A percentile compares a stretch with the other conserved stretches of the same genome.
Evolutionary conservation across 345 rosid species (phyloP).

Genomic region (Xanthoceras sorbifolium): DNA sequence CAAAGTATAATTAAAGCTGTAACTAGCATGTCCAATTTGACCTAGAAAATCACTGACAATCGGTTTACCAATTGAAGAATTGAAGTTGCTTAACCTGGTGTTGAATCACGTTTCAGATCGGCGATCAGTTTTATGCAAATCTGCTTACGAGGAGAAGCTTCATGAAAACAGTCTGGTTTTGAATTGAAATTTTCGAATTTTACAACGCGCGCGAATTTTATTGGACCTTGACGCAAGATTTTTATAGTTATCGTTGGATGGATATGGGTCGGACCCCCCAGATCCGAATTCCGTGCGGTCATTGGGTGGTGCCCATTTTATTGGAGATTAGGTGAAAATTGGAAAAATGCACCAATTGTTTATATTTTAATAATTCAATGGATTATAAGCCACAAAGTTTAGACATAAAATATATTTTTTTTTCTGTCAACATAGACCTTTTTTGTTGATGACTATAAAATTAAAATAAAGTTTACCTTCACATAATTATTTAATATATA

Average conservation of each 20-base stretch:
- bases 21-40: neutral
- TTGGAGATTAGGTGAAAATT: too few species aligned
- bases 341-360: too few species aligned
- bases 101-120: neutral
- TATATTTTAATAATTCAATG: too few species aligned
- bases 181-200: neutral
- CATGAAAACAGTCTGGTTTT: neutral
- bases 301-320: too few species aligned
- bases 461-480: too few species aligned
- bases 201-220: conserved; percentile 10
- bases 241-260: neutral
- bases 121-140: neutral
- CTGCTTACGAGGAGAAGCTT: neutral
- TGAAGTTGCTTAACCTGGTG: conserved; percentile 6
- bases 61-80: neutral
- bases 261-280: too few species aligned
- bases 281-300: too few species aligned
- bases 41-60: neutral
- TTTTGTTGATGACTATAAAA: too few species aligned
- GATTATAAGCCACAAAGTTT: too few species aligned
- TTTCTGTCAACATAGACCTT: too few species aligned
- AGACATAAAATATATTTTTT: too few species aligned
- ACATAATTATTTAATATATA: too few species aligned
- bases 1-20: neutral
- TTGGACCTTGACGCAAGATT: neutral